phyloP scores from a whole-genome alignment of 495 filamentous ascomycete species.

The Aspergillus ostianus region DNA sequence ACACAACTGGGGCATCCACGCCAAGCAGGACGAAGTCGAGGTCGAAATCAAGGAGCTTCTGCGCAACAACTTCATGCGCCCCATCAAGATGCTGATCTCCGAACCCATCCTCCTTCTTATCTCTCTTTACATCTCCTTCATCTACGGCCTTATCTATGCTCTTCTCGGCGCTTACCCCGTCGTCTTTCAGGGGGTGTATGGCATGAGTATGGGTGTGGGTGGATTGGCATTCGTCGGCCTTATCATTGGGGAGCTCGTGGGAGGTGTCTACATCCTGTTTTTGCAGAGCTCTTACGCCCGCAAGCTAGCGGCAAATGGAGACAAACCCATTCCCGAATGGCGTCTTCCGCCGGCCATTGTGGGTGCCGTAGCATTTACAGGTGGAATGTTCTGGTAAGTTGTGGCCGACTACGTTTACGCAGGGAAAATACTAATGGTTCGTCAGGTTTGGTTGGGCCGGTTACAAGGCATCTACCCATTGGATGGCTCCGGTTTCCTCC shows the following conservation, averaged over 20 bases:
- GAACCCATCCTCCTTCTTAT: conserved; percentile 48
- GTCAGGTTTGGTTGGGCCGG: conserved; percentile 45
- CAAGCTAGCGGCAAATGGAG: conserved; percentile 32
- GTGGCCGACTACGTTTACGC: neutral
- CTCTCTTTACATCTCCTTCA: conserved; percentile 47
- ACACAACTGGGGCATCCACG: conserved; percentile 47
- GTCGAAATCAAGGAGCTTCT: conserved; percentile 34
- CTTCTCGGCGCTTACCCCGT: conserved; percentile 44
- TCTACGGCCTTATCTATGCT: conserved; percentile 46
- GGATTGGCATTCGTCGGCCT: conserved; percentile 41
- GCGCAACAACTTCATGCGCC: conserved; percentile 42
- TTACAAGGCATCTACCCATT: conserved; percentile 32
- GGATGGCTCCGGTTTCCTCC: conserved; percentile 34
- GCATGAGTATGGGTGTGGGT: conserved; percentile 34
- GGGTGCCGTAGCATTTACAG: conserved; percentile 50
- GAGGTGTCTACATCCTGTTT: conserved; percentile 25
- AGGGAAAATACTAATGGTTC: neutral
- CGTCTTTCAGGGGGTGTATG: conserved; percentile 38
- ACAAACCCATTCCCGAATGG: conserved; percentile 39
- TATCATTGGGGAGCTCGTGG: conserved; percentile 35
- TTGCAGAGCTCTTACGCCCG: conserved; percentile 29
- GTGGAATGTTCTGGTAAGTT: conserved; percentile 55
- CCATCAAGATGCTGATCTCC: conserved; percentile 41
- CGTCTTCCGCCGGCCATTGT: conserved; percentile 45
- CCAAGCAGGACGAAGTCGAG: conserved; percentile 49